These are phyloP conservation scores for Babesia divergens DNA, from an alignment of 169 alveolate species.

Conservation along the genomic window DNA sequence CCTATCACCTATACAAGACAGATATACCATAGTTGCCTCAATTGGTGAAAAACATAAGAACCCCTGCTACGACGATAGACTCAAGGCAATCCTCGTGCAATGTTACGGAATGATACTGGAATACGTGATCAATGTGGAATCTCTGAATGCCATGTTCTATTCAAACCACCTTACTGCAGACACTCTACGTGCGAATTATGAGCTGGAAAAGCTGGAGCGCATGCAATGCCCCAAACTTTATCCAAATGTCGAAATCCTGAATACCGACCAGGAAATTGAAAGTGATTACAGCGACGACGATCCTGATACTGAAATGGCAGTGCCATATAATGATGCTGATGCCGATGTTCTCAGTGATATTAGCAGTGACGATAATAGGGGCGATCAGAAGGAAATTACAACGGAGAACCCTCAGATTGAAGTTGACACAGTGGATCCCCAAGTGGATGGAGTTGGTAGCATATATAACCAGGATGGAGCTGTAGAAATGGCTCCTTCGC, in stretches of 20 bases:
- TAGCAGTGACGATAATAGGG: conserved; percentile 3
- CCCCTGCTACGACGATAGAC: conserved; percentile 14
- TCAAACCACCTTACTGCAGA: conserved; percentile 22
- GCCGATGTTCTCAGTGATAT: conserved; percentile 11
- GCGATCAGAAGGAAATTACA: background rate
- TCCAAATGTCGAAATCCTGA: background rate
- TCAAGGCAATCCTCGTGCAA: conserved; percentile 11
- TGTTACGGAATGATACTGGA: conserved; percentile 29
- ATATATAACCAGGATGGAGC: background rate
- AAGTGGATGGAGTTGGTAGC: background rate
- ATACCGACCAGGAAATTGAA: background rate
- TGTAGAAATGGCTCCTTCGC: background rate
- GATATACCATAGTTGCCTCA: conserved; percentile 18
- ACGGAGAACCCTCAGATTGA: background rate
- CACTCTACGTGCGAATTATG: conserved; percentile 20
- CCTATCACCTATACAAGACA: conserved; percentile 3
- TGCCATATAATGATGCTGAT: background rate
- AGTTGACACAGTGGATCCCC: background rate
- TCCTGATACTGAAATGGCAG: background rate
- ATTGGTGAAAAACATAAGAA: background rate
- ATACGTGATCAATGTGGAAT: conserved; percentile 18
- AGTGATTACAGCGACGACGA: background rate
- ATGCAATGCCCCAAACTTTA: conserved; percentile 24
- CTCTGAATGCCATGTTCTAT: conserved; percentile 9
- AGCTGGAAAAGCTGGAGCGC: conserved; percentile 4